A percentile compares a stretch with the other conserved stretches of the same genome.
Conservation (phyloP, 106 monocot species). For the Phalaenopsis equestris region DNA sequence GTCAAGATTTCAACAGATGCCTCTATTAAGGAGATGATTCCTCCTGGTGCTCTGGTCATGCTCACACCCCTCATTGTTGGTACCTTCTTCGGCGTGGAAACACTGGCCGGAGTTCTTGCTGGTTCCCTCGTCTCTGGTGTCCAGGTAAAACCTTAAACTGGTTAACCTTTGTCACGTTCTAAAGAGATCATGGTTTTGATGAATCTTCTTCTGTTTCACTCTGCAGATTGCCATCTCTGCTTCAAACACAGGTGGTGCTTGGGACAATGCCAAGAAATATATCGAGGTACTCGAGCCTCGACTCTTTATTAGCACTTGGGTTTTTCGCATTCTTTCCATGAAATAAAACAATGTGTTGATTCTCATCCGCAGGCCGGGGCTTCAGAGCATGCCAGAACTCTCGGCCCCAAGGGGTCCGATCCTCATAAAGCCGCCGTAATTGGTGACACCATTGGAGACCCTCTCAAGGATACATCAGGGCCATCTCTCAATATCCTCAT, state of each 20-base stretch:
- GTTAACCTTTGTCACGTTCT: not conserved
- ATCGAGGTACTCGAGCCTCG: conserved; percentile 37
- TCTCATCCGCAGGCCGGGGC: conserved; percentile 57
- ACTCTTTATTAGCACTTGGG: too few relatives aligned
- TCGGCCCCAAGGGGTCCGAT: conserved; percentile 89
- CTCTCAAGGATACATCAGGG: conserved; percentile 94
- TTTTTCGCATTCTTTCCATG: not conserved
- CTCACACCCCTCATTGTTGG: conserved; percentile 76
- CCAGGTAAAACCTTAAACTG: conserved; percentile 25
- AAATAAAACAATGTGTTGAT: not conserved
- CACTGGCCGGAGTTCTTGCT: conserved; percentile 66
- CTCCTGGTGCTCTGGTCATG: conserved; percentile 75
- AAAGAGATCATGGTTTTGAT: not conserved
- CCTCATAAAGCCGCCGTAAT: conserved; percentile 91
- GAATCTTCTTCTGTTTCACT: not conserved
- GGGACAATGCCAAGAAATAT: conserved; percentile 90
- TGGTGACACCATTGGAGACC: conserved; percentile 93
- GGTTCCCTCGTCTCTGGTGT: conserved; percentile 69
- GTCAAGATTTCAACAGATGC: conserved; percentile 84
- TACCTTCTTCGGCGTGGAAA: conserved; percentile 70
- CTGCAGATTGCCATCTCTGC: conserved; percentile 71
- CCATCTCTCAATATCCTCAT: conserved; percentile 95
- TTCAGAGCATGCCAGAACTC: conserved; percentile 64
- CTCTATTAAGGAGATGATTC: conserved; percentile 86
- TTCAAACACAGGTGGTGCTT: conserved; percentile 78